Conservation (phyloP, 306 rosid genomes). For the Alnus glutinosa region DNA sequence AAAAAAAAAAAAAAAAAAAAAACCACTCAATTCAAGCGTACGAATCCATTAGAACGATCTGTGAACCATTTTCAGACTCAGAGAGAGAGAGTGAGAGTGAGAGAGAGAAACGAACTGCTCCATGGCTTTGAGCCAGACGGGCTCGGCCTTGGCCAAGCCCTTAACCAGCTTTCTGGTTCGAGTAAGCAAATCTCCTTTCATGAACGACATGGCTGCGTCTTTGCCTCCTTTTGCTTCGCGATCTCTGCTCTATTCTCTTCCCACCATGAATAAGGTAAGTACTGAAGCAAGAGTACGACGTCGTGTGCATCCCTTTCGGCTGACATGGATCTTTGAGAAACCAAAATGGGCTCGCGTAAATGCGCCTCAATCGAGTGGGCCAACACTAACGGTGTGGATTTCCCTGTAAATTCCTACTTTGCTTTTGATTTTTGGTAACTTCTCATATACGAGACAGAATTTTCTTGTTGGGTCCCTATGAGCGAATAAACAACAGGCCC, state of each 20-base stretch:
- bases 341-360: neutral
- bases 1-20: neutral
- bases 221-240: neutral
- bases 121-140: slow-evolving; percentile 95
- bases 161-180: slow-evolving; percentile 79
- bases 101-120: slow-evolving; percentile 54
- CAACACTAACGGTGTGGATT: too few species aligned
- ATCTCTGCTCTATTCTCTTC: neutral
- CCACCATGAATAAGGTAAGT: neutral
- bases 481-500: too few species aligned
- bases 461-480: too few species aligned
- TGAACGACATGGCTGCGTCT: slow-evolving; percentile 63
- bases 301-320: neutral
- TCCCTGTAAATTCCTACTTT: too few species aligned
- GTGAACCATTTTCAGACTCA: neutral
- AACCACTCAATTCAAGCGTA: neutral
- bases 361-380: too few species aligned
- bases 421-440: too few species aligned
- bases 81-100: slow-evolving; percentile 12
- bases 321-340: neutral
- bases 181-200: slow-evolving; percentile 68
- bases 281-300: neutral
- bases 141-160: slow-evolving; percentile 81
- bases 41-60: neutral
- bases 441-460: too few species aligned